Base-by-base conservation (phyloP, 768 basidiomycete species). In the Hemileccinum rubropunctum region DNA sequence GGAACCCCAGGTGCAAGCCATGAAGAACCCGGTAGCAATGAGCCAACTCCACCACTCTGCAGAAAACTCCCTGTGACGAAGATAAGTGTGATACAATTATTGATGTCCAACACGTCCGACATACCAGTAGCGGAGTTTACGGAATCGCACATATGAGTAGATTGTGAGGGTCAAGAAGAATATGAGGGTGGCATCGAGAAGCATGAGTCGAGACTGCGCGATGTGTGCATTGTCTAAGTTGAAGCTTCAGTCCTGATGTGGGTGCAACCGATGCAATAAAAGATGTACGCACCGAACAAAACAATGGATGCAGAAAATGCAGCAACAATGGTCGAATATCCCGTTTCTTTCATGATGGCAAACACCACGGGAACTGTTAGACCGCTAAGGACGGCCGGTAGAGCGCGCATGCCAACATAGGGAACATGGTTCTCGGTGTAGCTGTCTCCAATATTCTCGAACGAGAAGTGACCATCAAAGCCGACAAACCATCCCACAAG, bases 271-370 rank as follows among this genome's bases (percentile, higher is more conserved):
- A 36, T 11, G 30, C 32, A 21, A 2, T n/a, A 28, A 37, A 46
- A 32, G 7, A 43, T 28, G 37, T 14, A 75, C 89, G 43, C 61
- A 94, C 95, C 97, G 57, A 98, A 93, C 0, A 95, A 73, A 54
- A 99, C 71, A 23, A 99, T 71, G 41, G 73, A 73, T 1, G 95
- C 92, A 37, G 93, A 94, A 65, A 99, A 95, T 1, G 91, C 84
- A 7, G 92, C 84, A 51, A 98, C 83, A 33, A 93, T 72, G 6
- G 92, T 90, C 0, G 95, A 93, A 66, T 95, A 98, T 6, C 97
- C 97, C 52, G 88, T 88, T 75, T 98, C 94, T 70, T 97, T 89
- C 97, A 98, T 98, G 68, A 95, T 98, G 20, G 80, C 87, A 62
- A 94, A 99, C 1, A 98, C 85, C 53, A 98, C 74, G 0, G 95